phyloP scores from a whole-genome alignment of 129 eudicot species.

The Solidago caesia region DNA sequence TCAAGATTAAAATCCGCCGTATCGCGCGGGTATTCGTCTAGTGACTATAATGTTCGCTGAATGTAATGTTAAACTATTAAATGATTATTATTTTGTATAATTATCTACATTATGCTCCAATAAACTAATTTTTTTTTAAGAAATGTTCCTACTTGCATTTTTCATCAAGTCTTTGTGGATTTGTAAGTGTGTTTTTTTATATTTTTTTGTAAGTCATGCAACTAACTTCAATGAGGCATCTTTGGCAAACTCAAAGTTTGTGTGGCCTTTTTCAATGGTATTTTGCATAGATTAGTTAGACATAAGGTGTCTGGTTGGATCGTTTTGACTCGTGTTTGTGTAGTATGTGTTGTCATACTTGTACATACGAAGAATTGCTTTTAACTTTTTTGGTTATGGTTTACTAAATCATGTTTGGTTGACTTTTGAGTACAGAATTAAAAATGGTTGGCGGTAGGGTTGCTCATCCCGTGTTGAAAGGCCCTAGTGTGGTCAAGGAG shows the following conservation, averaged over 20 bases:
- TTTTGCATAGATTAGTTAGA: too few relatives aligned
- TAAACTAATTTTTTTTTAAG: too few relatives aligned
- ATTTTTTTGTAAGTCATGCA: too few relatives aligned
- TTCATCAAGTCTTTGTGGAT: neutral
- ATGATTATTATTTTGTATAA: too few relatives aligned
- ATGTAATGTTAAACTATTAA: too few relatives aligned
- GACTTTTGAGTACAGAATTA: slow-evolving; percentile 15
- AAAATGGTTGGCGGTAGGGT: slow-evolving; percentile 46
- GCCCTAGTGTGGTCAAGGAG: slow-evolving; percentile 47
- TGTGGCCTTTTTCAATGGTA: too few relatives aligned
- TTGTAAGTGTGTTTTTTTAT: neutral
- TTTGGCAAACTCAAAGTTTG: too few relatives aligned
- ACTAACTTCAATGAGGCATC: too few relatives aligned
- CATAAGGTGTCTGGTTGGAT: neutral
- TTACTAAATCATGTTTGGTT: slow-evolving; percentile 7
- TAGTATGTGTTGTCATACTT: neutral
- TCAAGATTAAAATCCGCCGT: too few relatives aligned
- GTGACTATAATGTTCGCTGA: too few relatives aligned
- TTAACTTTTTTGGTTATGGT: neutral
- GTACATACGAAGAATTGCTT: neutral
- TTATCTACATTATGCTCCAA: too few relatives aligned
- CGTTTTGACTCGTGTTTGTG: neutral
- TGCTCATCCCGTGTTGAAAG: slow-evolving; percentile 46
- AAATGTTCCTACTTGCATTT: neutral
- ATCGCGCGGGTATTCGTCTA: too few relatives aligned